phyloP scores from a whole-genome alignment of 176 grass and related monocot species.

The Alopecurus myosuroides region DNA sequence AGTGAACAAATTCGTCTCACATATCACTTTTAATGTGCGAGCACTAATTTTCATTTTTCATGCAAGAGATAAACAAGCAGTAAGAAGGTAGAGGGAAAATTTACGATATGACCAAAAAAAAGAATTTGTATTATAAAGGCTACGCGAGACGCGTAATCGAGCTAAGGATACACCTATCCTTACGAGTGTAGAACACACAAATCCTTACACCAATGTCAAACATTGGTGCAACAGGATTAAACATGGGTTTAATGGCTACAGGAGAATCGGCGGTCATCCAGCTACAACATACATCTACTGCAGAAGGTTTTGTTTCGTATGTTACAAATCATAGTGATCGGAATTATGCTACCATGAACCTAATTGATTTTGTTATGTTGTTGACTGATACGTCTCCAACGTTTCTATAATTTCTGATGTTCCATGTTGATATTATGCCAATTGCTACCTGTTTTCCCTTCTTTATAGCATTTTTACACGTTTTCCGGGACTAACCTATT shows the following conservation, averaged over 20 bases:
- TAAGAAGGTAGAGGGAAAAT: neutral
- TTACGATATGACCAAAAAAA: neutral
- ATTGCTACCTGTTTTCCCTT: too few relatives aligned
- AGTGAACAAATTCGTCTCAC: neutral
- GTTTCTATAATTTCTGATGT: too few relatives aligned
- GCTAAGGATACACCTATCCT: neutral
- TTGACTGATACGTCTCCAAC: too few relatives aligned
- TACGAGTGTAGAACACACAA: neutral
- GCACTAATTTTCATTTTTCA: neutral
- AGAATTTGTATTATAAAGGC: neutral
- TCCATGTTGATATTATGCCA: too few relatives aligned
- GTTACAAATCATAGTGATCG: too few relatives aligned
- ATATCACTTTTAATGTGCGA: neutral
- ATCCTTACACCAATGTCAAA: neutral
- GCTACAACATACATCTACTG: neutral
- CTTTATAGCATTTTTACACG: too few relatives aligned
- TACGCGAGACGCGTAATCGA: neutral
- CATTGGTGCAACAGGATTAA: neutral
- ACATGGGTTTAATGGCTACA: neutral
- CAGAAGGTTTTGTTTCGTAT: too few relatives aligned
- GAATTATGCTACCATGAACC: too few relatives aligned
- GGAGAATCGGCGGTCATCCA: neutral
- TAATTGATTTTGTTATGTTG: too few relatives aligned
- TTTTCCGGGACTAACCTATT: too few relatives aligned
- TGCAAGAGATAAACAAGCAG: neutral